Percentiles rank a stretch among this genome's conserved stretches.
These are phyloP conservation scores for Calonectria pseudoreteaudii DNA, from an alignment of 2,329 filamentous ascomycete genomes.

Conservation along the genomic window DNA sequence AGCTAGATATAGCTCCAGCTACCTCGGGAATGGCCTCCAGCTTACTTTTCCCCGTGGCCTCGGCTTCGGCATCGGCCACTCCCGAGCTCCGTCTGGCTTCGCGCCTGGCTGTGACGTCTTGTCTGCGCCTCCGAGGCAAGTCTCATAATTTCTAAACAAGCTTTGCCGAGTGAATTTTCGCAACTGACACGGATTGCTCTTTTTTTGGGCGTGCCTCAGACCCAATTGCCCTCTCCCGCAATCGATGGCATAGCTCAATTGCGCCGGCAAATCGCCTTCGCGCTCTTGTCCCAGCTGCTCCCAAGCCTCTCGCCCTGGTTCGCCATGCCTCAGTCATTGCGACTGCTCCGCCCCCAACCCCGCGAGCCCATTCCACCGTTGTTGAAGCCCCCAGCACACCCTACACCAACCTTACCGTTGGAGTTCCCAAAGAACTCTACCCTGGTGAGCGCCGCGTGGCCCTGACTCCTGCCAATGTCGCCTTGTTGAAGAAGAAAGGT, in stretches of 20 bases:
- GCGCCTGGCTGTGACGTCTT: constrained; percentile 40
- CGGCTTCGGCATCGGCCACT: constrained; percentile 37
- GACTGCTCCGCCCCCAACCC: constrained; percentile 28
- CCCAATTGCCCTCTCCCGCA: constrained; percentile 39
- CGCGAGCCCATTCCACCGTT: constrained; percentile 54
- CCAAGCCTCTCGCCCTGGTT: constrained; percentile 52
- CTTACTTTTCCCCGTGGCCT: constrained; percentile 48
- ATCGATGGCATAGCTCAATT: constrained; percentile 54
- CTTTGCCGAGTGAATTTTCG: background rate
- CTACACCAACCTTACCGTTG: constrained; percentile 79
- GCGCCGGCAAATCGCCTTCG: constrained; percentile 42
- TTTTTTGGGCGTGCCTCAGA: constrained; percentile 29
- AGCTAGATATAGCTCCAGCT: constrained; percentile 11
- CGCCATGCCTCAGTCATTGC: constrained; percentile 52
- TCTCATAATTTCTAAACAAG: constrained; percentile 2
- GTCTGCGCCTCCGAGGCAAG: constrained; percentile 38
- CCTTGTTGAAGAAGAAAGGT: constrained; percentile 86
- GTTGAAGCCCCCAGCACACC: constrained; percentile 64
- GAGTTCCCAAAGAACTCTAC: constrained; percentile 83
- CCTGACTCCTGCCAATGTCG: constrained; percentile 85
- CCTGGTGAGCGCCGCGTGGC: constrained; percentile 85
- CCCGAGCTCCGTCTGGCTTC: constrained; percentile 46
- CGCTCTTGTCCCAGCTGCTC: constrained; percentile 42
- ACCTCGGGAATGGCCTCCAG: constrained; percentile 48
- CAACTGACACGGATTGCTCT: constrained; percentile 20